Conservation (phyloP, 345 rosid species). For the Lepidium africanum region DNA sequence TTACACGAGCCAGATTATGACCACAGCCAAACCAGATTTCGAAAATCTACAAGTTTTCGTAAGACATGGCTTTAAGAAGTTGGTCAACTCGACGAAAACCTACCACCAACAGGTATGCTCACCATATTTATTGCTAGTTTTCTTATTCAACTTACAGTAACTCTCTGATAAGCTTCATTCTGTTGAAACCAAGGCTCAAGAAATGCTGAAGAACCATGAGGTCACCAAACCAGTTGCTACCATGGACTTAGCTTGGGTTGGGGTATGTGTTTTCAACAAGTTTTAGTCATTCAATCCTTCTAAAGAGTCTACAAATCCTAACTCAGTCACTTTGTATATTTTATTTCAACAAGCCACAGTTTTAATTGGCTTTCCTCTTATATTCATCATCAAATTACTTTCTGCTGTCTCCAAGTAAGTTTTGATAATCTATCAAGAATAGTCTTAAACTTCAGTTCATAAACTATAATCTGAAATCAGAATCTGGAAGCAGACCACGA, state of each 20-base stretch:
- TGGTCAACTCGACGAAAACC: constrained; percentile 19
- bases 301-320: background rate
- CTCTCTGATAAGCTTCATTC: background rate
- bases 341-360: constrained; percentile 29
- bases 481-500: too few species aligned
- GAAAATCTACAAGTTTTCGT: constrained; percentile 15
- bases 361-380: constrained; percentile 30
- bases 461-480: background rate
- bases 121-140: background rate
- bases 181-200: constrained; percentile 31
- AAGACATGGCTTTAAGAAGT: constrained; percentile 13
- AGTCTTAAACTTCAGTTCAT: background rate
- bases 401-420: constrained; percentile 38
- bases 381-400: constrained; percentile 32
- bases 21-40: constrained; percentile 30
- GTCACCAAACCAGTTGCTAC: constrained; percentile 35
- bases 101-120: constrained; percentile 32
- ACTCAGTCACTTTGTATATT: background rate
- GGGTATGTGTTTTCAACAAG: constrained; percentile 25
- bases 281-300: background rate
- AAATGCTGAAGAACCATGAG: constrained; percentile 34
- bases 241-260: constrained; percentile 44
- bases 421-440: background rate
- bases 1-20: constrained; percentile 22
- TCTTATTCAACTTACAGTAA: background rate